phyloP scores from a whole-genome alignment of 2,329 filamentous ascomycete genomes.

The Fusarium kyushuense region DNA sequence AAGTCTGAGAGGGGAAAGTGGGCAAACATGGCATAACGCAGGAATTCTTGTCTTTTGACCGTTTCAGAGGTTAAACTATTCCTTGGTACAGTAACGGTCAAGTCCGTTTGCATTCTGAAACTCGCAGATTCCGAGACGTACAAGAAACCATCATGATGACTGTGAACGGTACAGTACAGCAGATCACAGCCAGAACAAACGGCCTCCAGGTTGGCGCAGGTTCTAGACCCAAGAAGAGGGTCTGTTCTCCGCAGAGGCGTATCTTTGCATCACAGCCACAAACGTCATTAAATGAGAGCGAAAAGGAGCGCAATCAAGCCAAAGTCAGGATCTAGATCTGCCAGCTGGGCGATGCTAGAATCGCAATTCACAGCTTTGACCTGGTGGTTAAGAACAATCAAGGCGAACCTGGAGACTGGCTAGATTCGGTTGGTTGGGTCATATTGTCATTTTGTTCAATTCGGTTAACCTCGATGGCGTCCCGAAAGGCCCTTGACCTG shows the following conservation, averaged over 20 bases:
- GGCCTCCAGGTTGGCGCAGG: not conserved
- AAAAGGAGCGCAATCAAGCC: not conserved
- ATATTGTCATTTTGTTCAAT: not conserved
- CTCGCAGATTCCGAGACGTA: constrained; percentile 35
- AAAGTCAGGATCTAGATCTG: not conserved
- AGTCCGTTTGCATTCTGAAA: constrained; percentile 44
- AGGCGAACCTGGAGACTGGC: constrained; percentile 12
- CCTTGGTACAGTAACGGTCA: constrained; percentile 25
- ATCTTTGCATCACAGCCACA: constrained; percentile 14
- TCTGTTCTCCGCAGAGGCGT: constrained; percentile 8
- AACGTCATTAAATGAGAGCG: constrained; percentile 17
- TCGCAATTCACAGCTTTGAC: not conserved
- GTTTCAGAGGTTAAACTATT: constrained; percentile 22
- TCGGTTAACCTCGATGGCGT: constrained; percentile 29
- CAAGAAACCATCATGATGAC: constrained; percentile 14
- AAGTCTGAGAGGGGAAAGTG: constrained; percentile 20
- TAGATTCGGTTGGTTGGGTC: constrained; percentile 1
- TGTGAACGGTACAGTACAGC: not conserved
- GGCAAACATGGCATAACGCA: constrained; percentile 19
- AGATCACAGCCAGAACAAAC: constrained; percentile 1
- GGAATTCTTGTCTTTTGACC: constrained; percentile 1
- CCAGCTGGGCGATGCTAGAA: constrained; percentile 1
- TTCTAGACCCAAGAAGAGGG: not conserved
- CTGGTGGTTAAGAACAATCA: not conserved
- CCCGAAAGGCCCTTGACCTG: constrained; percentile 21